Conservation (phyloP, 1,284 basidiomycete genomes). For the Leccinum laetum region DNA sequence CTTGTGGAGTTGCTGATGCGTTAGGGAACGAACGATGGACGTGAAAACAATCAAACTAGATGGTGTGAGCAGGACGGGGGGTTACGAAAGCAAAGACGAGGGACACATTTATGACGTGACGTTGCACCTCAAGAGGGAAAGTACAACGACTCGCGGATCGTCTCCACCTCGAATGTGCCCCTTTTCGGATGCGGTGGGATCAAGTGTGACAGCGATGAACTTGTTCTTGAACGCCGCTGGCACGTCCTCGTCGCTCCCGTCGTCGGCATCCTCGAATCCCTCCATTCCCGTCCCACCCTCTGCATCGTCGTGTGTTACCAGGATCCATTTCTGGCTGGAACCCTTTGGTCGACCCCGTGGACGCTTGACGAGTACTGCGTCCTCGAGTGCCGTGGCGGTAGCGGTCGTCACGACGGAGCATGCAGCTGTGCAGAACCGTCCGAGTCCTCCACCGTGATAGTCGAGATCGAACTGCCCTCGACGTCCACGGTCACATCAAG, state of each 20-base stretch:
- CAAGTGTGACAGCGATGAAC: slow-evolving; percentile 78
- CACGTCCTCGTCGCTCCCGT: slow-evolving; percentile 19
- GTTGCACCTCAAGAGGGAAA: slow-evolving; percentile 78
- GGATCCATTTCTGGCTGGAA: slow-evolving; percentile 11
- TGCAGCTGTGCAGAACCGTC: background rate
- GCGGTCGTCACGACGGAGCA: background rate
- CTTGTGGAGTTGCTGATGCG: too few species aligned
- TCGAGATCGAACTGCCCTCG: slow-evolving; percentile 26
- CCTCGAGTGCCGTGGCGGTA: background rate
- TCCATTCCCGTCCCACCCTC: slow-evolving; percentile 1
- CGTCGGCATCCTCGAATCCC: slow-evolving; percentile 10
- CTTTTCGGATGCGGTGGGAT: slow-evolving; percentile 85
- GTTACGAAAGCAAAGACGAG: slow-evolving; percentile 10
- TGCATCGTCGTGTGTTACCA: slow-evolving; percentile 12
- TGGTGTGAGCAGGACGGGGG: background rate
- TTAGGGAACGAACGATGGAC: background rate
- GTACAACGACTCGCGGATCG: slow-evolving; percentile 82
- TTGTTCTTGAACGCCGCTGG: slow-evolving; percentile 43
- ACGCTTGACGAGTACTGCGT: slow-evolving; percentile 19
- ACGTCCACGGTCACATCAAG: slow-evolving; percentile 26
- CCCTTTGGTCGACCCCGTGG: slow-evolving; percentile 18
- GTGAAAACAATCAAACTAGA: background rate
- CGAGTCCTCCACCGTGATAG: slow-evolving; percentile 17
- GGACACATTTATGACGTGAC: background rate
- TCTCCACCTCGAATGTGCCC: slow-evolving; percentile 87